These are phyloP conservation scores for Hygrocybe coccinea DNA, from an alignment of 768 basidiomycete genomes.

Conservation along the genomic window DNA sequence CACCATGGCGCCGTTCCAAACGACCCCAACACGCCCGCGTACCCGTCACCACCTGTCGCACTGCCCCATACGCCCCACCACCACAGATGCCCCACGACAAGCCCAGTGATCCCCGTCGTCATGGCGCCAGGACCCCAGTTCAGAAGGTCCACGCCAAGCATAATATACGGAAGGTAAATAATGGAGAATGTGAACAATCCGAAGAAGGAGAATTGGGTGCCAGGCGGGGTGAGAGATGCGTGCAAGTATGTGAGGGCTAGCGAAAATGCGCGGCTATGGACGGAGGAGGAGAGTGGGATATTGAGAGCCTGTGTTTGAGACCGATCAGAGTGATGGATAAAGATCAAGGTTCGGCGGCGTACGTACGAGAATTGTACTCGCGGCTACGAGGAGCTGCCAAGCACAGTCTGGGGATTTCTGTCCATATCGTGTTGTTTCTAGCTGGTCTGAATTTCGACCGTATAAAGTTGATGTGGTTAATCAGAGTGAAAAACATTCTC, in stretches of 20 bases:
- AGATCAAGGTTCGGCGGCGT: neutral
- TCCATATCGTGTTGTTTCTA: constrained; percentile 59
- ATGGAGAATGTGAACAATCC: constrained; percentile 73
- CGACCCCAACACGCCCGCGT: constrained; percentile 33
- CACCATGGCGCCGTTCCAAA: constrained; percentile 55
- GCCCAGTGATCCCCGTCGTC: constrained; percentile 57
- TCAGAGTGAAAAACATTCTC: neutral
- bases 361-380: constrained; percentile 57
- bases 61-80: constrained; percentile 68
- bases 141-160: constrained; percentile 70
- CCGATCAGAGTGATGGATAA: neutral
- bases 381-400: constrained; percentile 62
- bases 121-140: constrained; percentile 55
- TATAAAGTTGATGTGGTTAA: neutral
- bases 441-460: constrained; percentile 60
- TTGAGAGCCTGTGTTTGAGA: constrained; percentile 43
- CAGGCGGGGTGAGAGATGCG: constrained; percentile 60
- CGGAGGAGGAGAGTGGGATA: constrained; percentile 49
- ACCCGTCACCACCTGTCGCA: constrained; percentile 33
- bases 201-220: constrained; percentile 67
- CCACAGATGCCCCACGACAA: constrained; percentile 76
- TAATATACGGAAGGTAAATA: constrained; percentile 66
- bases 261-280: constrained; percentile 64
- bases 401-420: constrained; percentile 68
- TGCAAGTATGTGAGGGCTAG: constrained; percentile 65